Evolutionary conservation across 768 basidiomycete species (phyloP).

Genomic region (Hygrocybe coccinea): DNA sequence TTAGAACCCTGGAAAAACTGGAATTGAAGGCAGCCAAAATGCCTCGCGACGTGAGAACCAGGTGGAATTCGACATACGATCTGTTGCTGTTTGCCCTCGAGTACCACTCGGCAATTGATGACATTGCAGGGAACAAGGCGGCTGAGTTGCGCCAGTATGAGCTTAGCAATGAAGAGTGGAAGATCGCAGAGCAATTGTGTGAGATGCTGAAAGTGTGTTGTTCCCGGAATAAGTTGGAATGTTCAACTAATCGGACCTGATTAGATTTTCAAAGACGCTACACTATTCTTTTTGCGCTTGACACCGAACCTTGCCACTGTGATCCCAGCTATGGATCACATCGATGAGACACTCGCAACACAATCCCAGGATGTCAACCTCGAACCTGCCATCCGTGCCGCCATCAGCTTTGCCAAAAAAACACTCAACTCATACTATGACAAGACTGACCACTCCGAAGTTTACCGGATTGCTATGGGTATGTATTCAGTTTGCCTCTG

Average conservation of each 20-base stretch:
- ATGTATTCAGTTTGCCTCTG: constrained; percentile 9
- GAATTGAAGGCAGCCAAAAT: constrained; percentile 15
- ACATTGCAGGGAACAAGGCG: constrained; percentile 13
- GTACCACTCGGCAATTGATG: constrained; percentile 24
- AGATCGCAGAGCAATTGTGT: constrained; percentile 20
- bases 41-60: constrained; percentile 30
- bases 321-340: too few species aligned
- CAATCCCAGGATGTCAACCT: not conserved
- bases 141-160: constrained; percentile 15
- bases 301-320: too few species aligned
- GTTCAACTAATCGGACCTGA: too few species aligned
- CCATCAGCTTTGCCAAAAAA: constrained; percentile 18
- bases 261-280: constrained; percentile 25
- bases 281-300: constrained; percentile 18
- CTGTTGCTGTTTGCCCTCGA: constrained; percentile 28
- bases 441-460: constrained; percentile 16
- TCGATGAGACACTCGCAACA: constrained; percentile 21
- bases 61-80: constrained; percentile 35
- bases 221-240: not conserved
- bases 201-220: constrained; percentile 22
- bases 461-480: constrained; percentile 26
- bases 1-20: constrained; percentile 6
- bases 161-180: constrained; percentile 23
- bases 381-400: constrained; percentile 11
- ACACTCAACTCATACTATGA: constrained; percentile 24